Evolutionary conservation across 177 flowering plant species (phyloP).

Genomic region (Vitis hybrid): DNA sequence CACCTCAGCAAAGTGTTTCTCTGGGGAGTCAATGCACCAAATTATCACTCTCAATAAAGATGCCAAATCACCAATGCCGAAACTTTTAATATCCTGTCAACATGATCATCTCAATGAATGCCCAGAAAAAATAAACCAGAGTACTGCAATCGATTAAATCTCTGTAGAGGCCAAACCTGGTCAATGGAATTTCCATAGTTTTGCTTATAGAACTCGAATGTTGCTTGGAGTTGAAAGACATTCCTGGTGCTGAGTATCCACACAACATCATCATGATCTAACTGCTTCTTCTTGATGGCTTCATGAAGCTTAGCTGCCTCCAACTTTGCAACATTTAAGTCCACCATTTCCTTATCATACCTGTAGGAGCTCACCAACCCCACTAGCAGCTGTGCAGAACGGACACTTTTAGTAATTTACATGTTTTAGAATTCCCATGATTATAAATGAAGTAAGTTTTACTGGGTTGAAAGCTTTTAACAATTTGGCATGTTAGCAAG

Average conservation of each 20-base stretch:
- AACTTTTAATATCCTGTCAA: conserved; percentile 52
- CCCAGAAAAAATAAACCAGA: background rate
- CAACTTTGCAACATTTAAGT: conserved; percentile 34
- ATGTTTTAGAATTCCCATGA: too few species aligned
- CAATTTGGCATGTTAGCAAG: background rate
- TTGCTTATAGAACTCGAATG: conserved; percentile 57
- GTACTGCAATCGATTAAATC: background rate
- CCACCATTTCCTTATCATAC: conserved; percentile 58
- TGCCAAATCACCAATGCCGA: conserved; percentile 44
- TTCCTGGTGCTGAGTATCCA: conserved; percentile 70
- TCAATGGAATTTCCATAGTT: conserved; percentile 48
- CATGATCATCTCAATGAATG: background rate
- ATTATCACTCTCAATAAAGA: conserved; percentile 42
- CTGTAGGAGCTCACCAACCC: conserved; percentile 74
- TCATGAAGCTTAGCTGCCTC: conserved; percentile 61
- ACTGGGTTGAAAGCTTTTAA: too few species aligned
- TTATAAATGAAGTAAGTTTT: too few species aligned
- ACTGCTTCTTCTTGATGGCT: conserved; percentile 46
- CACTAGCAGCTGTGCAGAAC: conserved; percentile 55
- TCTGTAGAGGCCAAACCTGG: conserved; percentile 38
- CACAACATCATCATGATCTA: conserved; percentile 51
- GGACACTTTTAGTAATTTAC: too few species aligned
- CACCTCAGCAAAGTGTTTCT: conserved; percentile 82
- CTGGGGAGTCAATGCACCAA: conserved; percentile 68
- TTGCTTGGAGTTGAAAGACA: conserved; percentile 60